A percentile compares a stretch with the other conserved stretches of the same genome.
phyloP scores from a whole-genome alignment of 257 asterid genomes.

The Linaria vulgaris region DNA sequence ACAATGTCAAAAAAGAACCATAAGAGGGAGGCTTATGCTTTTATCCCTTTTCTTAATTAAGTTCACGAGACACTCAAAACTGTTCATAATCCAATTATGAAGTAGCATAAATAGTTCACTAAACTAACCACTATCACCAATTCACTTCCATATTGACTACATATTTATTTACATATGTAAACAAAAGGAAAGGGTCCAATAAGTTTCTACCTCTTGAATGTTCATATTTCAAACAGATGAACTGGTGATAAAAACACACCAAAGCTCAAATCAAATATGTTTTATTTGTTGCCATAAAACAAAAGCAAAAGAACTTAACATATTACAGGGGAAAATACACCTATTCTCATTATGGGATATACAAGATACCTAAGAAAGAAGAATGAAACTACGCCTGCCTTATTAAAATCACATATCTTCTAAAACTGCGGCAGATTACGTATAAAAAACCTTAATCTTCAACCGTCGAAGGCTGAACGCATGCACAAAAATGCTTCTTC shows the following conservation, averaged over 20 bases:
- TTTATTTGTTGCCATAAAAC: neutral
- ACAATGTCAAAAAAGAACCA: no score
- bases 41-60: neutral
- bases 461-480: conserved; percentile 51
- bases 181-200: neutral
- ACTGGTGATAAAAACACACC: neutral
- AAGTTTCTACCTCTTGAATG: neutral
- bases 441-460: conserved; percentile 37
- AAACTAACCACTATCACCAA: no score
- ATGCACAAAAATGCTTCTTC: conserved; percentile 40
- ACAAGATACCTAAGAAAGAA: conserved; percentile 10
- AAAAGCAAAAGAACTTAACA: conserved; percentile 23
- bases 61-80: neutral
- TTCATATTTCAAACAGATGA: neutral
- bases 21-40: no score
- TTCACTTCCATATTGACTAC: neutral
- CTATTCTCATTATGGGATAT: conserved; percentile 28
- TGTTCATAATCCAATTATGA: neutral
- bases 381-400: conserved; percentile 11
- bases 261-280: conserved; percentile 1
- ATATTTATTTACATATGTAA: neutral
- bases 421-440: conserved; percentile 2
- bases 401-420: conserved; percentile 16
- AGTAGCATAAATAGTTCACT: neutral
- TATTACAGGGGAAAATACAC: conserved; percentile 15